Evolutionary conservation across 495 filamentous ascomycete genomes (phyloP), one percentile per base, ranked within the genome.

Genomic region (Penicillium desertorum): DNA sequence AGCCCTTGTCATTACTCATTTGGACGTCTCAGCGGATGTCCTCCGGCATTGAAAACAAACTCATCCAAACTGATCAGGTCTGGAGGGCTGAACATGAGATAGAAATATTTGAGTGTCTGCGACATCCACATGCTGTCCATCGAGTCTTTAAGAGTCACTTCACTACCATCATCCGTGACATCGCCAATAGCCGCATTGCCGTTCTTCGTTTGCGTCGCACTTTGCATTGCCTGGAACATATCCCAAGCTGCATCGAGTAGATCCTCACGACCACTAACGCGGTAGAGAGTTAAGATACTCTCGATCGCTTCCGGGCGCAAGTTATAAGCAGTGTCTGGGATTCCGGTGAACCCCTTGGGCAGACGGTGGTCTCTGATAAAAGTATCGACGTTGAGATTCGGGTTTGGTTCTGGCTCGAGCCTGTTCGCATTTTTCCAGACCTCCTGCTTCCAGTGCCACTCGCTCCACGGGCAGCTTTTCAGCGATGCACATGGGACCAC

Each of bases 101-200:
- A 89, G 59, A 87, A 87, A 60, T 88, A 90, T 70, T 88, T 90
- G 50, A 88, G 67, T n/a, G 86, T 85, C 75, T 88, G 86, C 29
- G 80, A 80, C 63, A 83, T 70, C 81, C 82, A 86, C 58, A 83
- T 85, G 44, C 76, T 73, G 62, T 81, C 76, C 74, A 80, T 81
- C 16, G 65, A 66, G 57, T 83, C 73, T 20, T 57, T 32, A 22
- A 66, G 59, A 9, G 55, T 45, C 10, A 70, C 65, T 2, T 61
- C 45, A 1, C 23, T 39, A 12, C 54, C 54, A 17, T 54, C 51
- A 16, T 41, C 37, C 17, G 62, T 71, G 7, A 84, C 79, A 59
- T 83, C 72, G 16, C 45, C 47, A 9, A 86, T 66, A 4, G 75
- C 79, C 7, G 81, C 74, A 63, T 82, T 71, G 20, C 74, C 83